These are phyloP conservation scores for Epichloe amarillans DNA, from an alignment of 2,329 filamentous ascomycete genomes.

Conservation along the genomic window DNA sequence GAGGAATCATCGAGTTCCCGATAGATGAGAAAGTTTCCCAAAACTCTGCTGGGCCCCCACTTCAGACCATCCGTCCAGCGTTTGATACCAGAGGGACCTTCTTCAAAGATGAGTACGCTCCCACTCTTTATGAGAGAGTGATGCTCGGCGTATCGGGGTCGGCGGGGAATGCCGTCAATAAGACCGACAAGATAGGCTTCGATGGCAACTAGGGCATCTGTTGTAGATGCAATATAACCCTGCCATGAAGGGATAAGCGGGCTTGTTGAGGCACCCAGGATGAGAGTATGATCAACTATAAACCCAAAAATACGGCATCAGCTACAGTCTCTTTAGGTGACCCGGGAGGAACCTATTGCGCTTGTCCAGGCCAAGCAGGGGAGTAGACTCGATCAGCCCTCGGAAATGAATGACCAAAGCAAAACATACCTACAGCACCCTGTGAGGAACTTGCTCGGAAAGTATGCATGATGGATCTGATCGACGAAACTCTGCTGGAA, in stretches of 20 bases:
- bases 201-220: slow-evolving; percentile 66
- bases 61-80: slow-evolving; percentile 82
- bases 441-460: neutral
- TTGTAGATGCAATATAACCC: slow-evolving; percentile 52
- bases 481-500: neutral
- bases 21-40: slow-evolving; percentile 74
- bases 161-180: slow-evolving; percentile 60
- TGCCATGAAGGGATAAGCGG: slow-evolving; percentile 47
- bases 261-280: slow-evolving; percentile 5
- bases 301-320: neutral
- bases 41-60: slow-evolving; percentile 81
- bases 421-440: neutral
- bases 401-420: neutral
- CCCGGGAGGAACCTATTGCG: neutral
- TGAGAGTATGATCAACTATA: slow-evolving; percentile 1
- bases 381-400: too few species aligned
- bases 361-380: too few species aligned
- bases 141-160: slow-evolving; percentile 75
- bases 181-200: slow-evolving; percentile 63
- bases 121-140: slow-evolving; percentile 65
- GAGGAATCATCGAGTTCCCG: slow-evolving; percentile 49
- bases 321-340: neutral
- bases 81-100: slow-evolving; percentile 79
- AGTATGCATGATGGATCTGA: neutral
- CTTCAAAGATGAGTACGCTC: slow-evolving; percentile 80